Evolutionary conservation across 1,284 basidiomycete genomes (phyloP).

Genomic region (Papiliotrema terrestris): DNA sequence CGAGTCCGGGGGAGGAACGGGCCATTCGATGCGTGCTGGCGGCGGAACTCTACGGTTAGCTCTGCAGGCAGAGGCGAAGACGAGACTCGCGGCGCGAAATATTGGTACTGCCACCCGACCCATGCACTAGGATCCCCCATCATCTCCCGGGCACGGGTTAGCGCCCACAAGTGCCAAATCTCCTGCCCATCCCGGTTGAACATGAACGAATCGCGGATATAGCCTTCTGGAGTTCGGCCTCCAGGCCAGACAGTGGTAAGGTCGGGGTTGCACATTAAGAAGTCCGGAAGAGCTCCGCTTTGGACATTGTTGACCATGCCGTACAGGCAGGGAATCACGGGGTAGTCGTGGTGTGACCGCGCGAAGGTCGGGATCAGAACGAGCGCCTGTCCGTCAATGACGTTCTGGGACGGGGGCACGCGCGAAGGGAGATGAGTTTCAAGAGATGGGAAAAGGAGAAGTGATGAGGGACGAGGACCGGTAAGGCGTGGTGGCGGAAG

Average conservation of each 20-base stretch:
- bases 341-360: background rate
- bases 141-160: background rate
- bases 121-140: slow-evolving; percentile 1
- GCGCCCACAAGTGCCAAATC: background rate
- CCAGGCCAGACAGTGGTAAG: background rate
- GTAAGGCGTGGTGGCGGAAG: too few relatives aligned
- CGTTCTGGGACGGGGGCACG: too few relatives aligned
- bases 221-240: background rate
- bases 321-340: background rate
- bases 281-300: background rate
- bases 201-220: background rate
- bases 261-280: background rate
- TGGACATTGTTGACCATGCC: background rate
- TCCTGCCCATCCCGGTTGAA: background rate
- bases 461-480: too few relatives aligned
- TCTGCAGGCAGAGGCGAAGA: too few relatives aligned
- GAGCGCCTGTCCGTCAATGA: background rate
- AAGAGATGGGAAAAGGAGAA: too few relatives aligned
- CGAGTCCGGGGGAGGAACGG: too few relatives aligned
- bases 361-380: background rate
- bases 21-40: too few relatives aligned
- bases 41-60: too few relatives aligned
- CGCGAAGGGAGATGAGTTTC: too few relatives aligned
- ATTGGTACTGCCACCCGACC: background rate
- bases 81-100: slow-evolving; percentile 2